Evolutionary conservation across 306 rosid species (phyloP).

Genomic region (Leucaena leucocephala): DNA sequence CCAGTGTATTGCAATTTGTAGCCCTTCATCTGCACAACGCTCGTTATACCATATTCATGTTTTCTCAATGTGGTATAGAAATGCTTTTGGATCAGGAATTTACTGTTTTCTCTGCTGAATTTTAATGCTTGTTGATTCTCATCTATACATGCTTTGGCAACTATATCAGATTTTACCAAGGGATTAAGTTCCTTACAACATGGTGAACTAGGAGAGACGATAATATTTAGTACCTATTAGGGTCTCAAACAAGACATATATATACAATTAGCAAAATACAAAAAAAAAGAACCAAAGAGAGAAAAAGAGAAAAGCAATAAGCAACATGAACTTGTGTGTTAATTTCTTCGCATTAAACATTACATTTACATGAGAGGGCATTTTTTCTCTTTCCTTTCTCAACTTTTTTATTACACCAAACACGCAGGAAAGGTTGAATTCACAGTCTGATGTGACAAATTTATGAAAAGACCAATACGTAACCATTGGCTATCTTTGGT

Average conservation of each 20-base stretch:
- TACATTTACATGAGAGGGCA: not conserved
- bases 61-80: not conserved
- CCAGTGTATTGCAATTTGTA: not conserved
- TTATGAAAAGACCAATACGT: not conserved
- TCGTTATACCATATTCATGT: not conserved
- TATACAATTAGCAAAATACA: too few species aligned
- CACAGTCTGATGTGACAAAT: not conserved
- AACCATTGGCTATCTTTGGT: not conserved
- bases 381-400: not conserved
- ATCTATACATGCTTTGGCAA: not conserved
- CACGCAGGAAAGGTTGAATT: not conserved
- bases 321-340: too few species aligned
- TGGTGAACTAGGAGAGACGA: too few species aligned
- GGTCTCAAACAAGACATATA: too few species aligned
- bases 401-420: not conserved
- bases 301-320: too few species aligned
- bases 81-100: slow-evolving; percentile 6
- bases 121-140: not conserved
- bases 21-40: not conserved
- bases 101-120: not conserved
- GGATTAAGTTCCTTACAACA: too few species aligned
- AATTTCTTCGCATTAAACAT: too few species aligned
- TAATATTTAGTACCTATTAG: too few species aligned
- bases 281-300: too few species aligned
- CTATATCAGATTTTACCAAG: not conserved